A percentile compares a stretch with the other conserved stretches of the same genome.
phyloP scores from a whole-genome alignment of 176 grass and related monocot species.

The Rhynchospora tenuis region DNA sequence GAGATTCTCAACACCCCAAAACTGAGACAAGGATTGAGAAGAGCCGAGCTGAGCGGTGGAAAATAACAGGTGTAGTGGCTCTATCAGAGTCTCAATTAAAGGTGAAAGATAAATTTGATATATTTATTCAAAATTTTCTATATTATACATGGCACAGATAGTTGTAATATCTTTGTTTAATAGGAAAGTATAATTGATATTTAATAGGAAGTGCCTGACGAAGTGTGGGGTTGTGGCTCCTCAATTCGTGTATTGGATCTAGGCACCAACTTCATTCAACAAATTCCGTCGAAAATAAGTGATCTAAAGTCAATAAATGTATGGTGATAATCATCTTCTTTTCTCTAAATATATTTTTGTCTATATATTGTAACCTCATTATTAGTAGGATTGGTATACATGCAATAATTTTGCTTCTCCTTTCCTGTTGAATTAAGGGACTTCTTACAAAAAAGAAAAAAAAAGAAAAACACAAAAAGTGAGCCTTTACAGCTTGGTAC shows the following conservation, averaged over 20 bases:
- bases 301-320: slow-evolving; percentile 68
- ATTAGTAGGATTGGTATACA: neutral
- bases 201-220: slow-evolving; percentile 70
- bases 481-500: neutral
- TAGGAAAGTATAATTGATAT: neutral
- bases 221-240: slow-evolving; percentile 77
- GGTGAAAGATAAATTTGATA: slow-evolving; percentile 38
- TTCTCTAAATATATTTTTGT: neutral
- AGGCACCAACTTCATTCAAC: slow-evolving; percentile 61
- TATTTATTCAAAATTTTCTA: neutral
- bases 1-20: slow-evolving; percentile 29
- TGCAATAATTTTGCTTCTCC: neutral
- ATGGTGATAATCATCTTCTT: slow-evolving; percentile 10
- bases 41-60: slow-evolving; percentile 58
- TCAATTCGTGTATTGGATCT: slow-evolving; percentile 66
- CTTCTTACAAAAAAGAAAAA: neutral
- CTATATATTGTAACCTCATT: neutral
- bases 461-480: neutral
- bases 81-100: slow-evolving; percentile 55
- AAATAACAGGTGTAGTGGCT: slow-evolving; percentile 67
- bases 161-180: neutral
- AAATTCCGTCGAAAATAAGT: slow-evolving; percentile 57
- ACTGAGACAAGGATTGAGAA: slow-evolving; percentile 37
- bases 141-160: neutral
- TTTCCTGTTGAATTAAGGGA: neutral